These are phyloP conservation scores for Ogataea parapolymorpha DNA, from an alignment of 805 yeast species.

Conservation along the genomic window DNA sequence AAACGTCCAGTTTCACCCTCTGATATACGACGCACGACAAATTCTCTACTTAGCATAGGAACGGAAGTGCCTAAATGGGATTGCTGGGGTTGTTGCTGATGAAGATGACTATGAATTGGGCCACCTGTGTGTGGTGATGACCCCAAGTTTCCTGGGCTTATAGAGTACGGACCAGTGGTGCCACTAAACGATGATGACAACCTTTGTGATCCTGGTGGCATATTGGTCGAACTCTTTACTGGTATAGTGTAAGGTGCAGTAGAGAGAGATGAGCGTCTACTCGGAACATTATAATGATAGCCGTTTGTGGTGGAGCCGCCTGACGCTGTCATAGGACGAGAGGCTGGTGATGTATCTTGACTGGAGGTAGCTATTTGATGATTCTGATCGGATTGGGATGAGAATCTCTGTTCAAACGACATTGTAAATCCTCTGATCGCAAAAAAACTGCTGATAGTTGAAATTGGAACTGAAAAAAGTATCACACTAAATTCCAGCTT, in stretches of 20 bases:
- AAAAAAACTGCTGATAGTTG: background rate
- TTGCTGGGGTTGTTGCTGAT: slow-evolving; percentile 22
- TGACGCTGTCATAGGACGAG: background rate
- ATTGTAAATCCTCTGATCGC: background rate
- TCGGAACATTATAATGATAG: slow-evolving; percentile 20
- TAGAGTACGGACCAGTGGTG: slow-evolving; percentile 13
- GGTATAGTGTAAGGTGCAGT: slow-evolving; percentile 40
- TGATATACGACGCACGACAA: slow-evolving; percentile 77
- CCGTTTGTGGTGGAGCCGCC: slow-evolving; percentile 5
- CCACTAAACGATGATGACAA: slow-evolving; percentile 13
- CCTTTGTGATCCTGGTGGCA: slow-evolving; percentile 2
- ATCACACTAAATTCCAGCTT: background rate
- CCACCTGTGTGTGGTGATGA: slow-evolving; percentile 25
- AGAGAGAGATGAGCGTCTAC: slow-evolving; percentile 36
- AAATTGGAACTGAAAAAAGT: background rate
- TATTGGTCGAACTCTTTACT: slow-evolving; percentile 13
- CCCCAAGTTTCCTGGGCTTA: slow-evolving; percentile 3
- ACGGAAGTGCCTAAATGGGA: slow-evolving; percentile 23
- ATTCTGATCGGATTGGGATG: slow-evolving; percentile 7
- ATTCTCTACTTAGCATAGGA: slow-evolving; percentile 51
- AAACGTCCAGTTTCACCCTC: slow-evolving; percentile 85
- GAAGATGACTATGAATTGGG: slow-evolving; percentile 23
- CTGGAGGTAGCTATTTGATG: background rate
- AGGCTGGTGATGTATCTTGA: background rate
- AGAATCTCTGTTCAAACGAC: slow-evolving; percentile 15